Evolutionary conservation across 768 basidiomycete genomes (phyloP), one percentile per base, ranked within the genome.

Genomic region (Mycena epipterygia): DNA sequence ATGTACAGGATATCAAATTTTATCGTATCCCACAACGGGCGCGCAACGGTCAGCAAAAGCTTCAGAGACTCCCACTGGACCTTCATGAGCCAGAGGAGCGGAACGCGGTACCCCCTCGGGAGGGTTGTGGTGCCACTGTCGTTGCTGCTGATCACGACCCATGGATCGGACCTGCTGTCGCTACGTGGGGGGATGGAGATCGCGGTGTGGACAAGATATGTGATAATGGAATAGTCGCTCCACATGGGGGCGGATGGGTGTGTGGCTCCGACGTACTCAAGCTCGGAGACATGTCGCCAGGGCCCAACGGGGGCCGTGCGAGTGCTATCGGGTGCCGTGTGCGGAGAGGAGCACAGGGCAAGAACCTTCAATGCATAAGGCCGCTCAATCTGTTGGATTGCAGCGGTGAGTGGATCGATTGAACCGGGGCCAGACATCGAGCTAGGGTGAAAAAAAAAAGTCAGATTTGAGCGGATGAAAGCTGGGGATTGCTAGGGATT

Each of bases 101-200:
- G 72, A 25, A 73, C 39, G 39, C 72, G 72, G 32, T 73, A 73
- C n/a, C 72, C 72, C 33, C 72, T 52, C 23, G 72, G 72, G 35
- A 73, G 37, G 56, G 68, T 70, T 3, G 65, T 49, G 21, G 3
- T 53, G 42, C 52, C 65, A 42, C 52, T 44, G 60, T 73, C 60
- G 25, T 52, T 33, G 23, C 33, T 52, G 32, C 60, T 29, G 48
- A 73, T 41, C 3, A 58, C 33, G 29, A 70, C 72, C 72, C 72
- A 73, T 3, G 72, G 68, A 49, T 73, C 61, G 61, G 68, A 62
- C 42, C 64, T 70, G 68, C 55, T 70, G 32, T 67, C 68, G 29
- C 61, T 67, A 27, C 68, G 68, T 27, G 68, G 68, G 42, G 68
- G 72, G 23, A 73, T 56, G 52, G 68, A 35, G 27, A 73, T 55